phyloP scores from a whole-genome alignment of 495 filamentous ascomycete species.

The Letharia columbiana region DNA sequence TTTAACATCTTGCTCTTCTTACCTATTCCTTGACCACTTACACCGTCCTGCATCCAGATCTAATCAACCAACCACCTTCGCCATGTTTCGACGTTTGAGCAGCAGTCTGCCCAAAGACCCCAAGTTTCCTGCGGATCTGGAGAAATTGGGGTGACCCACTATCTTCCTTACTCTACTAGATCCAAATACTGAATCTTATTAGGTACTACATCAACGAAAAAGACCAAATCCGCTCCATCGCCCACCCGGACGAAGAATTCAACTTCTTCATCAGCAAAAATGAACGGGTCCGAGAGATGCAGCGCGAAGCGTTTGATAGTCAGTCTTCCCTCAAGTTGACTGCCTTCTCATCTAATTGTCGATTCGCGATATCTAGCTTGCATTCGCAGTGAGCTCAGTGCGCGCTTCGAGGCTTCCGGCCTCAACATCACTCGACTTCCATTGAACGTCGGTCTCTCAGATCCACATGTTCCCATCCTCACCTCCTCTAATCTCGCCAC shows the following conservation, averaged over 20 bases:
- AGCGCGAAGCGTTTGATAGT: slow-evolving; percentile 65
- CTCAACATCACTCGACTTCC: slow-evolving; percentile 55
- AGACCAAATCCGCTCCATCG: slow-evolving; percentile 62
- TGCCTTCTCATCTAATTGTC: background rate
- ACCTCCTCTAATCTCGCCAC: slow-evolving; percentile 45
- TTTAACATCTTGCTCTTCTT: background rate
- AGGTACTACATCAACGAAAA: slow-evolving; percentile 65
- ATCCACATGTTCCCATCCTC: slow-evolving; percentile 62
- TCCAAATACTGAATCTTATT: background rate
- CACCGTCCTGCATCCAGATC: background rate
- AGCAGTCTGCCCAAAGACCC: slow-evolving; percentile 63
- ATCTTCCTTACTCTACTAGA: slow-evolving; percentile 4
- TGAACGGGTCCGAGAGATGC: slow-evolving; percentile 59
- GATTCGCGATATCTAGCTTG: slow-evolving; percentile 41
- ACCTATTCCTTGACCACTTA: background rate
- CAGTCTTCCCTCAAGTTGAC: slow-evolving; percentile 15
- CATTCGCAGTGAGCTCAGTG: slow-evolving; percentile 48
- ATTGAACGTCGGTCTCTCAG: slow-evolving; percentile 32
- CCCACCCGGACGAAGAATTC: slow-evolving; percentile 58
- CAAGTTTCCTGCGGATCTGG: slow-evolving; percentile 51
- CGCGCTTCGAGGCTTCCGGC: slow-evolving; percentile 51
- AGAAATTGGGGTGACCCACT: slow-evolving; percentile 55
- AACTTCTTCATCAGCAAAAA: slow-evolving; percentile 64
- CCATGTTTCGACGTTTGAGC: slow-evolving; percentile 58
- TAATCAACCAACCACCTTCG: slow-evolving; percentile 5